Percentiles rank a stretch among this genome's conserved stretches.
Conservation (phyloP, 441 rosid genomes). For the Gossypium gossypioides region DNA sequence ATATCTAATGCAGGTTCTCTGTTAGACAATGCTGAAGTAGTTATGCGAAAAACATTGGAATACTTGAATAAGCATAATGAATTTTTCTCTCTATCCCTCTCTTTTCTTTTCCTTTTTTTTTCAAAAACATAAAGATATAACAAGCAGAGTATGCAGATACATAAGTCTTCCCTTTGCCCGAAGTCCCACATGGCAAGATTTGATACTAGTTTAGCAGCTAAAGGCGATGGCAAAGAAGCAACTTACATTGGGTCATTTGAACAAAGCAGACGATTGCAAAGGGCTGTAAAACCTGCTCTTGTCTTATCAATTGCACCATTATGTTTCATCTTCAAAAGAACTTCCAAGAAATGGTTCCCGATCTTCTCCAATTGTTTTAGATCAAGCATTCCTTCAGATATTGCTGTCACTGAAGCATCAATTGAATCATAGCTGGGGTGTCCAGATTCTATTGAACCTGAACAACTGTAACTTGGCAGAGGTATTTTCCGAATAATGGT, state of each 20-base stretch:
- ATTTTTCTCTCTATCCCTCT: neutral
- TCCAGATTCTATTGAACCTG: constrained; percentile 29
- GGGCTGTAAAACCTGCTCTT: constrained; percentile 93
- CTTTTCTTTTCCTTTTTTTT: neutral
- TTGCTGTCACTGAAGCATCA: constrained; percentile 23
- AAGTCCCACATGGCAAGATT: neutral
- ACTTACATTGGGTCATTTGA: constrained; percentile 74
- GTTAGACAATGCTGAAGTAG: neutral
- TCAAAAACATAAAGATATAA: neutral
- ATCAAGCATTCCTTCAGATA: constrained; percentile 51
- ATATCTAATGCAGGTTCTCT: neutral
- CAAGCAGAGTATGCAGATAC: neutral
- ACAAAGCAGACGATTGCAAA: constrained; percentile 92
- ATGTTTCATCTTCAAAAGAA: constrained; percentile 93
- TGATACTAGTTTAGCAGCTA: neutral
- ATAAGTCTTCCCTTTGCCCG: neutral
- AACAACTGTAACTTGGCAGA: constrained; percentile 43
- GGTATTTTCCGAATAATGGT: constrained; percentile 87
- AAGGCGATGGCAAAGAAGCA: neutral
- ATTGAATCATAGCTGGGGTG: constrained; percentile 22
- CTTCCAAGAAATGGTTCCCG: constrained; percentile 93
- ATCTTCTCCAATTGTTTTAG: constrained; percentile 76
- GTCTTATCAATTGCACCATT: constrained; percentile 99
- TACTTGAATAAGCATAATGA: neutral
- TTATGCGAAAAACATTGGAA: neutral